phyloP scores from a whole-genome alignment of 768 basidiomycete genomes.

The Boletellus ananas region DNA sequence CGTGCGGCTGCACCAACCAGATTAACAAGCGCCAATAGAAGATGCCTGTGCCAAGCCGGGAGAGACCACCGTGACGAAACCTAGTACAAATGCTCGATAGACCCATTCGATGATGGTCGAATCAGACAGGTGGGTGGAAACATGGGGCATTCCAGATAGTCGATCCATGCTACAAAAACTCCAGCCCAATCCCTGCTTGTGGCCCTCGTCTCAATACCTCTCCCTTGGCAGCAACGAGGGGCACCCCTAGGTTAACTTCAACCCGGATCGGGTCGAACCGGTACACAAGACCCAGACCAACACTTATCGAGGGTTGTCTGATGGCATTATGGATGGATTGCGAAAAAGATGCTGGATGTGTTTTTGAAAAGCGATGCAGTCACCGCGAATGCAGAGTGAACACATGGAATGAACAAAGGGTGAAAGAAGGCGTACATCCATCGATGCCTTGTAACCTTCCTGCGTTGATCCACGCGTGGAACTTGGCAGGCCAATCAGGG shows the following conservation, averaged over 20 bases:
- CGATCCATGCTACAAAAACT: slow-evolving; percentile 52
- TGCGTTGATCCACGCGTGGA: slow-evolving; percentile 77
- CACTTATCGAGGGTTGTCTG: slow-evolving; percentile 61
- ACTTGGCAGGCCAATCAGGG: slow-evolving; percentile 81
- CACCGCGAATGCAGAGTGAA: not conserved
- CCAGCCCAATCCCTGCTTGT: slow-evolving; percentile 78
- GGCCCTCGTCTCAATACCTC: slow-evolving; percentile 69
- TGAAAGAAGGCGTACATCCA: slow-evolving; percentile 41
- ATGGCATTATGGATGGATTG: slow-evolving; percentile 16
- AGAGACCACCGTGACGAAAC: no score
- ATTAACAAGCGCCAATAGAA: no score
- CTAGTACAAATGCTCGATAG: no score
- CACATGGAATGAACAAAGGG: not conserved
- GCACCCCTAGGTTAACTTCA: slow-evolving; percentile 86
- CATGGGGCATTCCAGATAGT: slow-evolving; percentile 8
- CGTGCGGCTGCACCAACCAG: no score
- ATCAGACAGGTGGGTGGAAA: not conserved
- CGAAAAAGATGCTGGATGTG: slow-evolving; percentile 4
- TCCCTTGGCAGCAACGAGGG: slow-evolving; percentile 62
- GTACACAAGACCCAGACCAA: slow-evolving; percentile 80
- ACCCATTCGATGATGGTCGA: not conserved
- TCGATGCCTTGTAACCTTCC: slow-evolving; percentile 67
- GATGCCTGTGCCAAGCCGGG: no score
- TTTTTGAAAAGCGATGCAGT: not conserved
- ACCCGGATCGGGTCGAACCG: slow-evolving; percentile 79